These are phyloP conservation scores for Geotrichum cucujoidarum DNA, from an alignment of 1,139 yeast genomes.

Conservation along the genomic window DNA sequence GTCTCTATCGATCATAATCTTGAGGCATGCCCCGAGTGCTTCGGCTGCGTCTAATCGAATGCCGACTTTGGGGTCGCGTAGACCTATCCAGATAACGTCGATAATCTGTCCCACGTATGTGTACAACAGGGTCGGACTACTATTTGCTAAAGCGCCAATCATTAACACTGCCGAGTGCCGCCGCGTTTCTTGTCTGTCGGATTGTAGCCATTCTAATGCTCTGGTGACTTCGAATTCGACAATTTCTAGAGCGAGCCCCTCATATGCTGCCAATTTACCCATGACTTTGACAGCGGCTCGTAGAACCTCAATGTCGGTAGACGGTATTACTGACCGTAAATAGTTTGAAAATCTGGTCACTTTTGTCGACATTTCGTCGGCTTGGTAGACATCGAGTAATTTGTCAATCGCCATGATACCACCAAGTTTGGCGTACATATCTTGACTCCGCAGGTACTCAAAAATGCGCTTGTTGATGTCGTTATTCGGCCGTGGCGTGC, in stretches of 20 bases:
- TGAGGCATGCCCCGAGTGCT: slow-evolving; percentile 71
- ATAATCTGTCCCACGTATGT: slow-evolving; percentile 73
- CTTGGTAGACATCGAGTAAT: slow-evolving; percentile 70
- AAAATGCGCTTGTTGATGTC: slow-evolving; percentile 84
- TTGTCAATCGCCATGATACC: slow-evolving; percentile 90
- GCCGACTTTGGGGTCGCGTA: slow-evolving; percentile 68
- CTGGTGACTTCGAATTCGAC: slow-evolving; percentile 89
- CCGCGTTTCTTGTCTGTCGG: slow-evolving; percentile 70
- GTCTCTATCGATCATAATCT: slow-evolving; percentile 76
- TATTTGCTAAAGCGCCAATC: slow-evolving; percentile 75
- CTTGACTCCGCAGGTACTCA: slow-evolving; percentile 74
- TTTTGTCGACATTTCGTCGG: slow-evolving; percentile 77
- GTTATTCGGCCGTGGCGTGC: slow-evolving; percentile 72
- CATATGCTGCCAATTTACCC: slow-evolving; percentile 84
- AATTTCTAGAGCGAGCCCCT: slow-evolving; percentile 85
- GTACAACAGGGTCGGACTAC: slow-evolving; percentile 80
- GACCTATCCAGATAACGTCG: slow-evolving; percentile 81
- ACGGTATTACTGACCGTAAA: slow-evolving; percentile 71
- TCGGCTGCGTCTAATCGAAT: slow-evolving; percentile 82
- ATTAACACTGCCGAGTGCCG: slow-evolving; percentile 89
- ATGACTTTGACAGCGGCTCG: slow-evolving; percentile 78
- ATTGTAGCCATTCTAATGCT: slow-evolving; percentile 85
- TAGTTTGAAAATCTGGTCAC: slow-evolving; percentile 89
- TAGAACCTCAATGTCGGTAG: slow-evolving; percentile 81
- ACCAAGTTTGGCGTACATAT: slow-evolving; percentile 69